Evolutionary conservation across 805 yeast species (phyloP).

Genomic region (Wickerhamomyces canadensis): DNA sequence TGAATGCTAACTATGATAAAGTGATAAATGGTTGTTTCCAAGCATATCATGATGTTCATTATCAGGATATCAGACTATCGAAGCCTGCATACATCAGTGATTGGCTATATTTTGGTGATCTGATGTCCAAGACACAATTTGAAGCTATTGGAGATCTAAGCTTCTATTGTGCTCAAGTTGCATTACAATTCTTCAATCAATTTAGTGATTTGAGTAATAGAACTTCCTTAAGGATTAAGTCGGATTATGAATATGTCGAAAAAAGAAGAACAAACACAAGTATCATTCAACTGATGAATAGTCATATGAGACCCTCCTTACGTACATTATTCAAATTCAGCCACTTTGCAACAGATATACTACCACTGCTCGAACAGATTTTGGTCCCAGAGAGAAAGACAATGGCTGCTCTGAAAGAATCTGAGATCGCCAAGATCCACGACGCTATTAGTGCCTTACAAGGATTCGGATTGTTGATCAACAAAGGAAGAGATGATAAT

Average conservation of each 20-base stretch:
- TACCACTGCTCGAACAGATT: constrained; percentile 32
- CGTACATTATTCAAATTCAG: constrained; percentile 8
- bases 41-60: constrained; percentile 52
- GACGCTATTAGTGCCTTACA: constrained; percentile 33
- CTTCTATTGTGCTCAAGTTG: constrained; percentile 50
- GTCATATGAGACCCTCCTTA: constrained; percentile 10
- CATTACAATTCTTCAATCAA: constrained; percentile 54
- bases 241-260: constrained; percentile 25
- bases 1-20: constrained; percentile 51
- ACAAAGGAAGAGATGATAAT: constrained; percentile 26
- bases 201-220: constrained; percentile 56
- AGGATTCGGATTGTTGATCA: constrained; percentile 36
- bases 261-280: constrained; percentile 11
- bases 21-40: constrained; percentile 70
- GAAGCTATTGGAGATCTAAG: constrained; percentile 42
- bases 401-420: constrained; percentile 19
- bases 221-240: constrained; percentile 25
- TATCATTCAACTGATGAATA: constrained; percentile 8
- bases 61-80: constrained; percentile 54
- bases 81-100: constrained; percentile 63
- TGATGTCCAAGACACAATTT: constrained; percentile 36
- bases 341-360: constrained; percentile 23
- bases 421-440: constrained; percentile 24
- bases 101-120: constrained; percentile 73
- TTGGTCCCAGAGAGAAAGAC: constrained; percentile 23